These are phyloP conservation scores for Leishmania turanica DNA, from an alignment of 208 protist species.

Conservation along the genomic window DNA sequence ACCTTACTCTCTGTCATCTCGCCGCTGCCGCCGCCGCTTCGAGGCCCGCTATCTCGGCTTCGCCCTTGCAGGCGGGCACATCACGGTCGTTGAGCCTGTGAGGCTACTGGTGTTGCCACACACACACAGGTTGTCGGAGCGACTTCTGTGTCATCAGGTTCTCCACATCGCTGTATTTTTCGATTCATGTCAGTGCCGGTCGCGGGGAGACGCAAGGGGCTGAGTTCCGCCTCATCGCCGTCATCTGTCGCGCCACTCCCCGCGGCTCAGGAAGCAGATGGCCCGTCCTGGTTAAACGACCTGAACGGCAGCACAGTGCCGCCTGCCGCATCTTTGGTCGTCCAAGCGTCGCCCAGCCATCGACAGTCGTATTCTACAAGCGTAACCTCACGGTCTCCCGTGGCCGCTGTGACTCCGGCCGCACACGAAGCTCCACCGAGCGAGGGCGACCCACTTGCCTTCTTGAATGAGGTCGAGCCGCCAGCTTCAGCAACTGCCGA, in stretches of 20 bases:
- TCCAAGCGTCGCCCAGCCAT: not conserved
- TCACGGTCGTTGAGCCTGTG: not conserved
- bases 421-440: not conserved
- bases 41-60: not conserved
- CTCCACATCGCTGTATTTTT: not conserved
- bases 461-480: not conserved
- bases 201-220: slow-evolving; percentile 28
- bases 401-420: not conserved
- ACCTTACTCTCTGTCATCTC: too few relatives aligned
- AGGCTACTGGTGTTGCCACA: not conserved
- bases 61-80: not conserved
- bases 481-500: not conserved
- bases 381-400: not conserved
- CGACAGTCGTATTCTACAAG: not conserved
- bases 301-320: not conserved
- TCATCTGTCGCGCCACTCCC: not conserved
- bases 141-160: not conserved
- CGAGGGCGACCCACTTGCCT: slow-evolving; percentile 1
- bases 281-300: slow-evolving; percentile 26
- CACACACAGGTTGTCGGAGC: not conserved
- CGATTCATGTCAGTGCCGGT: slow-evolving; percentile 25
- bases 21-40: not conserved
- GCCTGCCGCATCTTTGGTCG: not conserved
- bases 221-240: not conserved
- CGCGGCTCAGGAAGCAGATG: not conserved